Evolutionary conservation across 176 grass and related monocot species (phyloP).

Genomic region (Carex cristatella): DNA sequence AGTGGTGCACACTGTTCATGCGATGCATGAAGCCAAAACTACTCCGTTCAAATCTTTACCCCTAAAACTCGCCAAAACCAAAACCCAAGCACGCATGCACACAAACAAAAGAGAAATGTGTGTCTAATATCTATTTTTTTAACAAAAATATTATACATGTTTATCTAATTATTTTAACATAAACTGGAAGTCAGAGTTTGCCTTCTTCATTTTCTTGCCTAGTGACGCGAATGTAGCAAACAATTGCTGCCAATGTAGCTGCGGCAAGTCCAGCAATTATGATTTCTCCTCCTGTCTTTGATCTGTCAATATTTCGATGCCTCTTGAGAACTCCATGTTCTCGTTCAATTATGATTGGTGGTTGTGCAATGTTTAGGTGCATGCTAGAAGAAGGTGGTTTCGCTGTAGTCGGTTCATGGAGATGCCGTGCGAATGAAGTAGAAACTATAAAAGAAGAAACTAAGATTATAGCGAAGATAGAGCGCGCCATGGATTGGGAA

Average conservation of each 20-base stretch:
- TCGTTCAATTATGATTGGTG: not conserved
- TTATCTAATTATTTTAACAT: not conserved
- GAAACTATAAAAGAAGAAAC: not conserved
- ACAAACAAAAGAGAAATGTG: not conserved
- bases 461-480: slow-evolving; percentile 4
- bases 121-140: no score
- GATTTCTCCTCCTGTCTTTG: slow-evolving; percentile 28
- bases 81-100: not conserved
- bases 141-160: no score
- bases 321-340: not conserved
- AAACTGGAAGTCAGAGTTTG: slow-evolving; percentile 8
- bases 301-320: slow-evolving; percentile 14
- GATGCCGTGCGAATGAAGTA: not conserved
- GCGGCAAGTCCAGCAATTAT: slow-evolving; percentile 30
- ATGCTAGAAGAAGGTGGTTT: slow-evolving; percentile 16
- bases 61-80: not conserved
- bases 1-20: no score
- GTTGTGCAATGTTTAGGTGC: slow-evolving; percentile 3
- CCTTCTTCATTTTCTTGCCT: slow-evolving; percentile 27
- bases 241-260: slow-evolving; percentile 12
- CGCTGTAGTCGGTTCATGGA: not conserved
- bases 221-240: slow-evolving; percentile 45
- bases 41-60: no score
- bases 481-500: slow-evolving; percentile 13
- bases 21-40: no score